Percentiles rank a stretch among this genome's conserved stretches.
These are phyloP conservation scores for Apostasia shenzhenica DNA, from an alignment of 106 monocot genomes.

Conservation along the genomic window DNA sequence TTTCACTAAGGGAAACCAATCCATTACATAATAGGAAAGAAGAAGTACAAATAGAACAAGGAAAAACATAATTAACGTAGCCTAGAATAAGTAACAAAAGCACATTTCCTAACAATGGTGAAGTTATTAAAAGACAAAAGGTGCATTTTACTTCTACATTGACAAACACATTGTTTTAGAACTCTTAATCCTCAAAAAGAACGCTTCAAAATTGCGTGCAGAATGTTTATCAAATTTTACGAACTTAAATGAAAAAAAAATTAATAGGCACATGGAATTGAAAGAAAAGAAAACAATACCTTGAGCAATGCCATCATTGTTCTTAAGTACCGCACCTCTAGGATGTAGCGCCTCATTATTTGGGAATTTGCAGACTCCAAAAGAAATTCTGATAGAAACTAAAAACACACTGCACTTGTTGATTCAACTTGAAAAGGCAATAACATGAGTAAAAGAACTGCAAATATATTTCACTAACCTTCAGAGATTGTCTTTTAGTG, in stretches of 20 bases:
- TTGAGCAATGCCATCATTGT: constrained; percentile 78
- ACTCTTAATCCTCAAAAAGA: too few relatives aligned
- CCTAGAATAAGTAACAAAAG: too few relatives aligned
- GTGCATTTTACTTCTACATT: too few relatives aligned
- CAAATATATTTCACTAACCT: constrained; percentile 44
- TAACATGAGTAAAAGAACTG: background rate
- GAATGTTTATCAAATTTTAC: constrained; percentile 1
- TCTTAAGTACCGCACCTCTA: constrained; percentile 61
- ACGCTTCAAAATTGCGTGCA: background rate
- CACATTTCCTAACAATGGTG: too few relatives aligned
- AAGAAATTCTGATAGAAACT: constrained; percentile 97
- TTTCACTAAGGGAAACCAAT: too few relatives aligned
- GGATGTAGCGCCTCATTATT: constrained; percentile 92
- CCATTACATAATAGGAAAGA: too few relatives aligned
- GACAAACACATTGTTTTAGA: too few relatives aligned
- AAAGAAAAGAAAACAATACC: constrained; percentile 33
- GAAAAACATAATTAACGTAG: too few relatives aligned
- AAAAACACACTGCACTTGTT: constrained; percentile 9
- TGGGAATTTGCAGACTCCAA: constrained; percentile 87
- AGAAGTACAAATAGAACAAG: too few relatives aligned
- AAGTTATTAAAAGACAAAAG: too few relatives aligned
- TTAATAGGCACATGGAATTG: background rate
- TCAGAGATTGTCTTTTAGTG: constrained; percentile 92
- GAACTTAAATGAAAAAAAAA: background rate
- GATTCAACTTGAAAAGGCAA: constrained; percentile 1